A percentile compares a stretch with the other conserved stretches of the same genome.
These are phyloP conservation scores for Ceratocystis colombiana DNA, from an alignment of 2,329 filamentous ascomycete species.

Conservation along the genomic window DNA sequence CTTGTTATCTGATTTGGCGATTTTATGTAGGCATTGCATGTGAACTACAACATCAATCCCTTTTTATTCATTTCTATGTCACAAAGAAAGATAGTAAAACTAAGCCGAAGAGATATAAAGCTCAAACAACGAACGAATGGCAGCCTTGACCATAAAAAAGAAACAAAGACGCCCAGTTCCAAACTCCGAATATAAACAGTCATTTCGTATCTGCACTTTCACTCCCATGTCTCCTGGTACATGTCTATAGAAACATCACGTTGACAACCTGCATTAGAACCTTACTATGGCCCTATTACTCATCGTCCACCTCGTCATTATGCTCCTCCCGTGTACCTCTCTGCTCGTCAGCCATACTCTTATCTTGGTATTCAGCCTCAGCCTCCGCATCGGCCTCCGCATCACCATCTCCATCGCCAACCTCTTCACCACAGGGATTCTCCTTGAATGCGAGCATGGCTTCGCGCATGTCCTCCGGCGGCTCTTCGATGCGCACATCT, in stretches of 20 bases:
- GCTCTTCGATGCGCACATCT: slow-evolving; percentile 46
- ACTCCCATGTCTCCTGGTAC: background rate
- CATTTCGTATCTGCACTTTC: background rate
- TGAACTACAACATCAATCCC: background rate
- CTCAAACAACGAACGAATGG: background rate
- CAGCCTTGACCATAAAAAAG: slow-evolving; percentile 3
- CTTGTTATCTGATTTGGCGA: no score
- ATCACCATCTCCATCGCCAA: slow-evolving; percentile 28
- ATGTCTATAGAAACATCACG: background rate
- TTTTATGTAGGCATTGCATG: background rate
- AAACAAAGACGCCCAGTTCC: slow-evolving; percentile 12
- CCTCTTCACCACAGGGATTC: slow-evolving; percentile 41
- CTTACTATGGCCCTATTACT: background rate
- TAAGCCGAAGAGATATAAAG: slow-evolving; percentile 8
- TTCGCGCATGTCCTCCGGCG: slow-evolving; percentile 43
- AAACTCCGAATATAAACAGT: slow-evolving; percentile 19
- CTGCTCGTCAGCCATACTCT: slow-evolving; percentile 31
- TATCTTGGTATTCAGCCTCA: slow-evolving; percentile 28
- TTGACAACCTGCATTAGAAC: background rate
- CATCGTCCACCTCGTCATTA: slow-evolving; percentile 7
- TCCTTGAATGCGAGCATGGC: slow-evolving; percentile 45
- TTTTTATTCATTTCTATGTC: background rate
- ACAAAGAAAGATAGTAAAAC: background rate
- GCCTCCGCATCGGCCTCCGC: slow-evolving; percentile 25
- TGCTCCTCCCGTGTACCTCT: slow-evolving; percentile 22